Evolutionary conservation across 108 stramenopile genomes (phyloP).

Genomic region (Aureococcus anophagefferens): DNA sequence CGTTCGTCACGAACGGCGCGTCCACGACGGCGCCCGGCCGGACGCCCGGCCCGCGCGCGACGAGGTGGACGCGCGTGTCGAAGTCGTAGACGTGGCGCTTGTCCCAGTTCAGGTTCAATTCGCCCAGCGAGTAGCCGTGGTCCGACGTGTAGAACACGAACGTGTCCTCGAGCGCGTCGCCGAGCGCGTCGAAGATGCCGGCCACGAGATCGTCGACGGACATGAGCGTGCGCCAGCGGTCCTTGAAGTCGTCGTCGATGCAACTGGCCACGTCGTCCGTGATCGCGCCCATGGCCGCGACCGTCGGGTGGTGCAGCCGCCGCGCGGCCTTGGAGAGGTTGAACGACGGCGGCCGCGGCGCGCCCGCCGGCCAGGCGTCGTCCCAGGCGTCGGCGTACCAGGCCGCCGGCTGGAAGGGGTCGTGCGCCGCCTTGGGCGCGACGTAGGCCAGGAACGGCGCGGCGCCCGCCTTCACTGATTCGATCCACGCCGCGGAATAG

Average conservation of each 20-base stretch:
- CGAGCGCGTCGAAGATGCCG: conserved; percentile 17
- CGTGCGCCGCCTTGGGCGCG: conserved; percentile 42
- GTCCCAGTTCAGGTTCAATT: conserved; percentile 32
- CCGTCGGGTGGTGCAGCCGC: conserved; percentile 29
- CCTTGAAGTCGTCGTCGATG: conserved; percentile 30
- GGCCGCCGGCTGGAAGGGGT: conserved; percentile 36
- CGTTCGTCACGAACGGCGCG: too few species aligned
- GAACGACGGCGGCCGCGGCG: conserved; percentile 29
- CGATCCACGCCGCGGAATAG: conserved; percentile 36
- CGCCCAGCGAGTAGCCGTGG: conserved; percentile 45
- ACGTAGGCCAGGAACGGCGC: conserved; percentile 34
- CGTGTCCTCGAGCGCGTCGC: conserved; percentile 28
- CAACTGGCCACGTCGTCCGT: conserved; percentile 14
- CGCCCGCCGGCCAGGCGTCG: conserved; percentile 5
- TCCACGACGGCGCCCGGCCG: neutral
- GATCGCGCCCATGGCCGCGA: conserved; percentile 22
- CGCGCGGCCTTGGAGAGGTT: conserved; percentile 38
- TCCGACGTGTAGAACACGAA: conserved; percentile 44
- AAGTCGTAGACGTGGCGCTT: conserved; percentile 43
- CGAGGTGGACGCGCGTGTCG: conserved; percentile 41
- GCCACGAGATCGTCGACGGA: conserved; percentile 44
- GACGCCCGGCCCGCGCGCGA: conserved; percentile 42
- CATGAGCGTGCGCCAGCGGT: conserved; percentile 22
- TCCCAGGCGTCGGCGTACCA: conserved; percentile 27
- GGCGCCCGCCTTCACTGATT: conserved; percentile 1